Evolutionary conservation across 2,329 filamentous ascomycete genomes (phyloP), one percentile per base, ranked within the genome.

Genomic region (Cercospora janseana): DNA sequence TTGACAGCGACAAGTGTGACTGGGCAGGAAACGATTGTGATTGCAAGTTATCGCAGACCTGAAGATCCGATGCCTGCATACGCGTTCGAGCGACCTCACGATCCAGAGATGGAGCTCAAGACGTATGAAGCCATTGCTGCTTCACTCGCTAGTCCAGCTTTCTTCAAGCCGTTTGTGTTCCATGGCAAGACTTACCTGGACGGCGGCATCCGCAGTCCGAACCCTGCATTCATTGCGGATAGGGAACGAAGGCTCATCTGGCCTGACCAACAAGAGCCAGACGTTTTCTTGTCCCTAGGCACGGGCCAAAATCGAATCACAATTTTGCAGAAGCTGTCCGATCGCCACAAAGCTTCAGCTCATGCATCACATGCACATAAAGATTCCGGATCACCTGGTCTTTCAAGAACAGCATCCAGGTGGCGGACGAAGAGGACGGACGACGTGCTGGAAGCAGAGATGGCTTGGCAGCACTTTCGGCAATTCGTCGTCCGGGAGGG

Each of bases 61-160:
- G 61, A 65, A 43, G 60, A 59, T 38, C 21, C 57, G 1, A 37
- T 46, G 51, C 64, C 60, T 10, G 50, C 52, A n/a, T 74, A 73
- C 55, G 58, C 62, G 12, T 73, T 75, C 51, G 66, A 70, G 34
- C 54, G 72, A 13, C 68, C 67, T 5, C 70, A 74, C 35, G 63
- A 67, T 23, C 62, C 64, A 0, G 53, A 65, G 3, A 60, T 64
- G 32, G 73, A 76, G 52, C 47, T 76, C 20, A 75, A 73, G 55
- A 70, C 74, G 3, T 79, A 77, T 75, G 72, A 80, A 66, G 75
- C 75, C 13, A 70, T 75, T 3, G 69, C 77, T 12, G 77, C 77
- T 4, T 76, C 76, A 1, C 71, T 74, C 1, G 75, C 77, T 4
- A 73, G 74, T 3, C 76, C 77, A 3, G 69, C 66, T 1, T 76